Evolutionary conservation across 164 flowering plant genomes (phyloP), one percentile per base, ranked within the genome.

Genomic region (Vitis rotundifolia): DNA sequence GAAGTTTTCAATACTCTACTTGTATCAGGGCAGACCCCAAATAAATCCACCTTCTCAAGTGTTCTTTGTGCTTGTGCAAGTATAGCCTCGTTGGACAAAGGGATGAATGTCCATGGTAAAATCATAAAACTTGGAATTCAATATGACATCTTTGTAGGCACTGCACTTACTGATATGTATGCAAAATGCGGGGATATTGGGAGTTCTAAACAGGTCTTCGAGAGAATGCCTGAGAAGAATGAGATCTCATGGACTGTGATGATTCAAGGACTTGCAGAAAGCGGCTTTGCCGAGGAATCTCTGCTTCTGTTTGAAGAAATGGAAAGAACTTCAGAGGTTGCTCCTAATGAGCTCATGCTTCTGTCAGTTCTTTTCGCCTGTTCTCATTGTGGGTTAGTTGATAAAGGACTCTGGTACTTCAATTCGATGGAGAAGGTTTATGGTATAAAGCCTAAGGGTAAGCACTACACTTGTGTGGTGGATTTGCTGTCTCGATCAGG

Each of bases 251-350:
- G 90, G 89, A 85, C 85, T 49, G 89, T 78, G 44, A 84, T 89
- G 89, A 80, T 89, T 69, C 90, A 87, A 65, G 91, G 88, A 68
- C 87, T 89, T 52, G 89, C 89, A 15, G 90, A 86, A 59, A 85
- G 84, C 69, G 89, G 88, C 11, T 72, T 75, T 61, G 92, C 82
- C 8, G 71, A 75, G 64, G 87, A 85, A 63, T 71, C 87, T 53
- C 76, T 89, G 48, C 11, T 15, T 13, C 58, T 77, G 29, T 89
- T 89, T 55, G 83, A 85, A 64, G 85, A 89, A 73, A 85, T 87
- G 85, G 64, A 72, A 57, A 73, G 49, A 59, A 77, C 66, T 16
- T 70, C 84, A 2, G 64, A 66, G 13, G 63, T 80, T 8, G 18
- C 77, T 73, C 88, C 89, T 28, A 78, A 83, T 47, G 89, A 83